Base-by-base conservation (phyloP, 139 green algal genomes). In the Limnomonas spitsbergensis region DNA sequence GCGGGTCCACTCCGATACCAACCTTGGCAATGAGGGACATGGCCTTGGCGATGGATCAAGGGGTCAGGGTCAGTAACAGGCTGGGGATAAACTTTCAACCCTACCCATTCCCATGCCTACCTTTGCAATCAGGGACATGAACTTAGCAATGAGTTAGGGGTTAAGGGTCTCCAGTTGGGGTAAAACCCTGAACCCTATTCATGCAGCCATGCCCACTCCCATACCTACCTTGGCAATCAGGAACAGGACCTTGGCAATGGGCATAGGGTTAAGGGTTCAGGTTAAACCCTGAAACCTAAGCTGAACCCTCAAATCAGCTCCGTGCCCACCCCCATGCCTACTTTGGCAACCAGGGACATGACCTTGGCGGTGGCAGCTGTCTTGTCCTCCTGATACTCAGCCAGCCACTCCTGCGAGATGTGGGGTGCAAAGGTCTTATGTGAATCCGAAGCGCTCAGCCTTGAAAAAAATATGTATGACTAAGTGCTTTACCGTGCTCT, bases 81-180 rank as follows among this genome's bases (percentile, higher is more conserved):
- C 20, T 14, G 14, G 14, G 14, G 47, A 14, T 61, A 20, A 61
- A n/a, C n/a, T n/a, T n/a, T n/a, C n/a, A n/a, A n/a, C n/a, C n/a
- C n/a, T n/a, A n/a, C n/a, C n/a, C n/a, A n/a, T n/a, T n/a, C n/a
- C n/a, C n/a, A n/a, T n/a, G n/a, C n/a, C n/a, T 37, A 37, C 29
- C 27, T 72, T 72, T 34, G 61, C 61, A 24, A 72, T 20, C 7
- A 72, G 61, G 6, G 61, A 39, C 61, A 72, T 72, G 26, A 72
- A 20, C 61, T 37, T 34, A 34, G 61, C 61, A 7, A 37, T 36
- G 6, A n/a, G n/a, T 61, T 61, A 61, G 47, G 14, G 20, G 47
- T 61, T 14, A 20, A 61, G 47, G 47, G 14, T 61, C 47, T 61
- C 20, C 20, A 61, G 14, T 20, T 61, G 47, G 14, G 14, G 14